A percentile compares a stretch with the other conserved stretches of the same genome.
These are phyloP conservation scores for Tetrastigma voinierianum DNA, from an alignment of 164 flowering plant genomes.

Conservation along the genomic window DNA sequence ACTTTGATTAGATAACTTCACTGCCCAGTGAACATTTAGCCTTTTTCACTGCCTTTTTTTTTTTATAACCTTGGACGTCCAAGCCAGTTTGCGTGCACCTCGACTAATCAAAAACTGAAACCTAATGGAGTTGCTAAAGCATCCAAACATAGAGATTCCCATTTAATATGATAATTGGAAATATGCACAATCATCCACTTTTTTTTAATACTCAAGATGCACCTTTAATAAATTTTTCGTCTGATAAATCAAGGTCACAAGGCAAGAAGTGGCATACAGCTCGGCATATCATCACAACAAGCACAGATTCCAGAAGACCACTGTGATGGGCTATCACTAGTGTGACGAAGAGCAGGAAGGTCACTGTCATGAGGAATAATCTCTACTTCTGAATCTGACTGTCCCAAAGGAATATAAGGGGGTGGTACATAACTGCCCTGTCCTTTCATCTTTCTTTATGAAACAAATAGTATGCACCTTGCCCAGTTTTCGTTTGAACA, in stretches of 20 bases:
- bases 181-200: neutral
- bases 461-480: too few species aligned
- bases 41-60: neutral
- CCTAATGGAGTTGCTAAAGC: neutral
- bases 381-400: conserved; percentile 51
- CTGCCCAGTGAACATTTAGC: neutral
- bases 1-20: neutral
- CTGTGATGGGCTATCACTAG: conserved; percentile 29
- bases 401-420: conserved; percentile 60
- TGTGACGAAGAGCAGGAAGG: conserved; percentile 10
- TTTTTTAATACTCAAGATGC: conserved; percentile 31
- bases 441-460: conserved; percentile 37
- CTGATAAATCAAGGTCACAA: conserved; percentile 56
- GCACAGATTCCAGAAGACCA: conserved; percentile 99
- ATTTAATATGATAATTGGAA: neutral
- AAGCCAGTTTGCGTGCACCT: too few species aligned
- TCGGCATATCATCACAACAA: conserved; percentile 90
- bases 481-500: too few species aligned
- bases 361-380: conserved; percentile 17
- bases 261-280: conserved; percentile 85
- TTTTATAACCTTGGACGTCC: too few species aligned
- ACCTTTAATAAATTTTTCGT: conserved; percentile 40
- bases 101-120: neutral
- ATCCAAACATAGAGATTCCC: neutral
- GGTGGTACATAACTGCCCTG: conserved; percentile 67